A percentile compares a stretch with the other conserved stretches of the same genome.
phyloP scores from a whole-genome alignment of 257 asterid genomes.

The Paulownia fortunei region DNA sequence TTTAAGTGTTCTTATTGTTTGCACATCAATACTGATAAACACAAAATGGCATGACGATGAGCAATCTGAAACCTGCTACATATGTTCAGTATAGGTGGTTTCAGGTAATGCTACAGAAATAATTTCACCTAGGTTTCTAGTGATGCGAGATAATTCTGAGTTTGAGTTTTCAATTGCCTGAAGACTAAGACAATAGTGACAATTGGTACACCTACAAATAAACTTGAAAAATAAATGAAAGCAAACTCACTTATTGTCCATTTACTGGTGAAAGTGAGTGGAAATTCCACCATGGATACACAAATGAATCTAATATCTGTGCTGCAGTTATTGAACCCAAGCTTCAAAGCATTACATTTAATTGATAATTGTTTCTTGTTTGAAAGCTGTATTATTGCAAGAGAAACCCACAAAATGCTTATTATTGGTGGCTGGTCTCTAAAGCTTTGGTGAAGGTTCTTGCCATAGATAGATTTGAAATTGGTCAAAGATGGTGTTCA shows the following conservation, averaged over 20 bases:
- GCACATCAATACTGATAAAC: not conserved
- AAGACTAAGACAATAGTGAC: not conserved
- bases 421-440: not conserved
- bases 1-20: not conserved
- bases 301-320: not conserved
- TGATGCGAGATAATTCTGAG: not conserved
- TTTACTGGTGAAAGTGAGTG: not conserved
- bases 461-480: not conserved
- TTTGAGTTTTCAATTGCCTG: not conserved
- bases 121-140: not conserved
- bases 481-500: not conserved
- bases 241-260: not conserved
- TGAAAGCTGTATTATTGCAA: not conserved
- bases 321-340: not conserved
- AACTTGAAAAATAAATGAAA: not conserved
- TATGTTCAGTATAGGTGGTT: not conserved
- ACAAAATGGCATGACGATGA: not conserved
- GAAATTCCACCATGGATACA: not conserved
- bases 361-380: not conserved
- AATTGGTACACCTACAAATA: not conserved
- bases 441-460: not conserved
- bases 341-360: not conserved
- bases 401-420: not conserved
- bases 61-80: not conserved
- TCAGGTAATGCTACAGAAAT: not conserved